Evolutionary conservation across 1,284 basidiomycete genomes (phyloP).

Genomic region (Fistulina hepatica): DNA sequence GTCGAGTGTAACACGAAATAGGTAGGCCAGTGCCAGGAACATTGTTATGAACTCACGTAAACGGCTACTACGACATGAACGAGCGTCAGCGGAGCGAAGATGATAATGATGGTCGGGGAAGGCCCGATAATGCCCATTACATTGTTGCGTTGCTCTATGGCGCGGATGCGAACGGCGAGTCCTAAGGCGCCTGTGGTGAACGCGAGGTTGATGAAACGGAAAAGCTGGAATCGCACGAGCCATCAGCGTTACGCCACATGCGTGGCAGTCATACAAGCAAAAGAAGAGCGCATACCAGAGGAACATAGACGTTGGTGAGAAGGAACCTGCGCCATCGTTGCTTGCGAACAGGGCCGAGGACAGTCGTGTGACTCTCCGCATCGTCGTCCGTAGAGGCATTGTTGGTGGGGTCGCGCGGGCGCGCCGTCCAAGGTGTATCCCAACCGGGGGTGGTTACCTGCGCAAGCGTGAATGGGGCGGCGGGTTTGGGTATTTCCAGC

Average conservation of each 20-base stretch:
- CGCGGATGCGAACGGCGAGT: conserved; percentile 67
- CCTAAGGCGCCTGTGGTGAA: conserved; percentile 75
- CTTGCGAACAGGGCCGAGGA: conserved; percentile 33
- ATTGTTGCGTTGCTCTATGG: conserved; percentile 38
- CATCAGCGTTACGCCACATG: conserved; percentile 24
- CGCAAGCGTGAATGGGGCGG: conserved; percentile 38
- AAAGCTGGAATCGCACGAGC: conserved; percentile 64
- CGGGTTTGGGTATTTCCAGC: conserved; percentile 27
- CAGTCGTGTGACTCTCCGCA: conserved; percentile 22
- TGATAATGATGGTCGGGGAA: conserved; percentile 77
- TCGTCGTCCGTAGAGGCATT: conserved; percentile 23
- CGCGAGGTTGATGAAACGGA: conserved; percentile 75
- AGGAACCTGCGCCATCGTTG: conserved; percentile 54
- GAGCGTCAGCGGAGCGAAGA: conserved; percentile 77
- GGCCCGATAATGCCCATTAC: conserved; percentile 68
- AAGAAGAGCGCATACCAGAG: conserved; percentile 42
- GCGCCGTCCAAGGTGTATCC: conserved; percentile 57
- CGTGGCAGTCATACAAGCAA: conserved; percentile 7
- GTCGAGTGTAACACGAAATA: neutral
- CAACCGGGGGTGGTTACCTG: conserved; percentile 52
- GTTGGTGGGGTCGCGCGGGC: conserved; percentile 23
- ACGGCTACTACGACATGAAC: conserved; percentile 79
- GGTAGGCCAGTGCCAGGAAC: neutral
- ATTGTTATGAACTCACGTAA: conserved; percentile 44
- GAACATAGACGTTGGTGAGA: conserved; percentile 62